Percentiles rank a stretch among this genome's conserved stretches.
These are phyloP conservation scores for Solanum appendiculatum DNA, from an alignment of 257 asterid species.

Conservation along the genomic window DNA sequence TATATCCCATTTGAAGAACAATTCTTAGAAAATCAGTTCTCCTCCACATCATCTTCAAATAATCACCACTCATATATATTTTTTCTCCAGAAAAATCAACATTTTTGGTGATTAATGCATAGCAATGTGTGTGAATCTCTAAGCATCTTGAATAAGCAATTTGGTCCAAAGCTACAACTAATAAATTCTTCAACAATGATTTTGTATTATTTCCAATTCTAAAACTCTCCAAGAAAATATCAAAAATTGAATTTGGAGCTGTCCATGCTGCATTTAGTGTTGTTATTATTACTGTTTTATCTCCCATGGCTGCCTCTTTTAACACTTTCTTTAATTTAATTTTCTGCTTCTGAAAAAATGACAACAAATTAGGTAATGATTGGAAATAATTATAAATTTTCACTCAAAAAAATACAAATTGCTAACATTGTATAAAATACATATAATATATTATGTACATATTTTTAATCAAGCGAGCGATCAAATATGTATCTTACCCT, in stretches of 20 bases:
- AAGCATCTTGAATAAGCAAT: slow-evolving; percentile 29
- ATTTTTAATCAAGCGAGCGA: too few species aligned
- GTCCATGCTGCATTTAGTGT: slow-evolving; percentile 48
- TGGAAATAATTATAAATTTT: not conserved
- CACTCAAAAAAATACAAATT: too few species aligned
- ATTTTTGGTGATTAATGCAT: slow-evolving; percentile 17
- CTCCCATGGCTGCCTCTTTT: slow-evolving; percentile 27
- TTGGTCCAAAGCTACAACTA: slow-evolving; percentile 39
- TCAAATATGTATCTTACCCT: too few species aligned
- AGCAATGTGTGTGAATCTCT: slow-evolving; percentile 23
- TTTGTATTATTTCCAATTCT: not conserved
- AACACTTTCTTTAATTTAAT: slow-evolving; percentile 14
- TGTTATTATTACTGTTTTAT: slow-evolving; percentile 42
- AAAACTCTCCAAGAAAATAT: slow-evolving; percentile 22
- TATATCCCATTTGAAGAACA: slow-evolving; percentile 39
- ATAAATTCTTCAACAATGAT: slow-evolving; percentile 3
- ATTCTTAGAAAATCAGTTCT: slow-evolving; percentile 28
- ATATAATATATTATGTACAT: too few species aligned
- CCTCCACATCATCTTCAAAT: slow-evolving; percentile 50
- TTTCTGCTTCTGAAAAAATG: not conserved
- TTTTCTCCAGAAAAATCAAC: slow-evolving; percentile 34
- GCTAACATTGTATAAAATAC: too few species aligned
- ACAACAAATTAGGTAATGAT: not conserved
- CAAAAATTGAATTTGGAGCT: slow-evolving; percentile 30
- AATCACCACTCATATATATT: slow-evolving; percentile 21